Base-by-base conservation (phyloP, 139 green algal species). In the Haematococcus sp. region DNA sequence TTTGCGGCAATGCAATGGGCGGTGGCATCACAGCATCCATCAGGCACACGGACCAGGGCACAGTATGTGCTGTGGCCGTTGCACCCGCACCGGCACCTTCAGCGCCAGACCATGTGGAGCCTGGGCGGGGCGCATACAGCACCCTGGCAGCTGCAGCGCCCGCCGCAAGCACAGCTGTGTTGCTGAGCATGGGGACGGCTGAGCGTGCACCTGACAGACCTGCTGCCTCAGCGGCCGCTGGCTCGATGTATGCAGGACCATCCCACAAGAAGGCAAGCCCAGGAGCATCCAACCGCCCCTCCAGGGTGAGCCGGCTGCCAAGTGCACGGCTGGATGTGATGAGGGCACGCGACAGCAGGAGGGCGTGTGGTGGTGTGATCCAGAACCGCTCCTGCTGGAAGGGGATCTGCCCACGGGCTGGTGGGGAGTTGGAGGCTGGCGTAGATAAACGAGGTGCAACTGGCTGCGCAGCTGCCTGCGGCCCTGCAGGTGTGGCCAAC, bases 181-280 rank as follows among this genome's bases (percentile, higher is more conserved):
- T 83, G 20, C 32, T 63, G 9, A 86, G 81, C 40, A 79, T 59
- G 22, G 76, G 61, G 44, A 70, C 0, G 25, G 46, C 49, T 55
- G 61, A 19, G 59, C 56, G 9, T 7, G 40, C 40, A 49, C 7
- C 40, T 19, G 40, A 7, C 7, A 11, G 7, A 49, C 7, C 40
- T 19, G 40, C 11, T 49, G 40, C 40, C 40, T 19, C 40, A 49
- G 40, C 7, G 7, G 7, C 40, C 11, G 40, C 40, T 11, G 11
- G 40, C 40, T 49, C 40, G 7, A 49, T 11, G 11, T 11, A 49
- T 49, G 59, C 28, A 17, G 70, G 4, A 59, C 79, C 82, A 11
- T 84, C 51, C 86, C 86, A 91, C 0, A 91, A 56, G 49, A 74
- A 80, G 0, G 84, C 74, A 33, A 91, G 68, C 4, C 64, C 28